Evolutionary conservation across 257 asterid genomes (phyloP).

Genomic region (Nicotiana noctiflora): DNA sequence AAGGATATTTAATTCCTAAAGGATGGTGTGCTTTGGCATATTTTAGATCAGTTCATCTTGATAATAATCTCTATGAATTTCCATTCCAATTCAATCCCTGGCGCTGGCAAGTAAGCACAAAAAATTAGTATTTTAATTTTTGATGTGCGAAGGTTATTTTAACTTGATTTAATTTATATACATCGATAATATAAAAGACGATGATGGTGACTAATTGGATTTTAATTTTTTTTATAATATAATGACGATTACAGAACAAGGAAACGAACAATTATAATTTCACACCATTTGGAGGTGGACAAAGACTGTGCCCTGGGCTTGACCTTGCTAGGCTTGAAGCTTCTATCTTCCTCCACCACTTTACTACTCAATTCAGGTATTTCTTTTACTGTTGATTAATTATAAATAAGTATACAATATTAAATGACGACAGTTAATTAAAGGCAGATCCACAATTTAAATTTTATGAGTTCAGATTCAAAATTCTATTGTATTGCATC

Average conservation of each 20-base stretch:
- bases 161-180: too few species aligned
- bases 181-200: too few species aligned
- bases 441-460: too few species aligned
- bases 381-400: too few species aligned
- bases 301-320: constrained; percentile 87
- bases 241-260: constrained; percentile 26
- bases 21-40: constrained; percentile 79
- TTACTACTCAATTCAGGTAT: constrained; percentile 81
- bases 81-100: constrained; percentile 80
- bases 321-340: constrained; percentile 93
- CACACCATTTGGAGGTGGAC: constrained; percentile 97
- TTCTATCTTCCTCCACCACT: constrained; percentile 82
- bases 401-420: too few species aligned
- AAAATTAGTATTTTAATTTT: too few species aligned
- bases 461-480: too few species aligned
- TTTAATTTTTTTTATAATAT: not conserved
- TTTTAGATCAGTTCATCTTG: constrained; percentile 89
- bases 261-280: constrained; percentile 48
- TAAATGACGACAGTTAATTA: too few species aligned
- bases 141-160: too few species aligned
- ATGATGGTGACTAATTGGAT: too few species aligned
- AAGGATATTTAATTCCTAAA: constrained; percentile 66
- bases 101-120: constrained; percentile 86
- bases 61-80: constrained; percentile 45
- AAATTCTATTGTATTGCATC: too few species aligned